Evolutionary conservation across 164 flowering plant species (phyloP).

Genomic region (Annona squamosa): DNA sequence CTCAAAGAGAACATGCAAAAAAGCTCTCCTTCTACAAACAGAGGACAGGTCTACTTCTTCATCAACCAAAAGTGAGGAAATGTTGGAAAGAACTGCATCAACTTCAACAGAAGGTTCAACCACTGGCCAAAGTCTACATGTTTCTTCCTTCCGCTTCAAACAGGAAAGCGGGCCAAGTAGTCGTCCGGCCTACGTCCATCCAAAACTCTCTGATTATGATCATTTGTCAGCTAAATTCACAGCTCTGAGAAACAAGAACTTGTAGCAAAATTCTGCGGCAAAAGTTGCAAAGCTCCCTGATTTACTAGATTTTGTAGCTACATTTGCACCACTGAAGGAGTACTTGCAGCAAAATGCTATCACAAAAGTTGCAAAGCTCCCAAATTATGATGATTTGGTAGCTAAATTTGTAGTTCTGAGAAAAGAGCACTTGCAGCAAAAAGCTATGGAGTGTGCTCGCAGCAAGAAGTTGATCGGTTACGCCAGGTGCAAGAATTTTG

Average conservation of each 20-base stretch:
- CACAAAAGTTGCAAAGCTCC: conserved; percentile 38
- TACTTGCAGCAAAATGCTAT: too few relatives aligned
- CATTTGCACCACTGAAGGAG: too few relatives aligned
- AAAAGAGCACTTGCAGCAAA: conserved; percentile 24
- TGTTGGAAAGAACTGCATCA: conserved; percentile 7
- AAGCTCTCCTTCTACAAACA: too few relatives aligned
- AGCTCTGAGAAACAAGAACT: conserved; percentile 45
- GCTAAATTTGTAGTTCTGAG: conserved; percentile 60
- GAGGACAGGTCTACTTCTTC: too few relatives aligned
- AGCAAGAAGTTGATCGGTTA: too few relatives aligned
- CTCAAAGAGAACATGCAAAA: not conserved
- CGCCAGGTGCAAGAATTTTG: too few relatives aligned
- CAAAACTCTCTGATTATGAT: conserved; percentile 78
- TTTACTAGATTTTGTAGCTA: too few relatives aligned
- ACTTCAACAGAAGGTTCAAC: conserved; percentile 33
- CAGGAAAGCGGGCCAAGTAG: conserved; percentile 5
- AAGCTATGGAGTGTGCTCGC: not conserved
- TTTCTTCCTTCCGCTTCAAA: conserved; percentile 29
- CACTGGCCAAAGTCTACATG: conserved; percentile 17
- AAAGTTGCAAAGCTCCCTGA: too few relatives aligned
- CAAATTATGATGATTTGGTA: conserved; percentile 65
- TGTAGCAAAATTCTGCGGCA: not conserved
- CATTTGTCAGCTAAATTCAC: conserved; percentile 55
- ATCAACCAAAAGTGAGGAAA: not conserved
- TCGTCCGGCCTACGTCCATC: conserved; percentile 46